Evolutionary conservation across 2,329 filamentous ascomycete genomes (phyloP).

Genomic region (Monosporascus sp.): DNA sequence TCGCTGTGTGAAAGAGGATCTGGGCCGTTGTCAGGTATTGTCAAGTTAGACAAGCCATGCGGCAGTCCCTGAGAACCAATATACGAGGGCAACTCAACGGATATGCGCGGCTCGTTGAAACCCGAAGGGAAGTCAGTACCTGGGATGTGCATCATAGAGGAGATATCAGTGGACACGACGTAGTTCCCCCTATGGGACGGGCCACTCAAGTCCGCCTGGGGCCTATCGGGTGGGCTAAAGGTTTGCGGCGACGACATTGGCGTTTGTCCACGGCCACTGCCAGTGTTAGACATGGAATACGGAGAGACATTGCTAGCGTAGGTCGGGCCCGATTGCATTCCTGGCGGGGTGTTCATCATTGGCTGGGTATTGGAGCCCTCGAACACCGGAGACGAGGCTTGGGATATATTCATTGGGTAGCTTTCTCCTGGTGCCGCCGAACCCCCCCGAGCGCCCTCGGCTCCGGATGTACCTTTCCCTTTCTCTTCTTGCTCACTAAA

Average conservation of each 20-base stretch:
- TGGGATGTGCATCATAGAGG: conserved; percentile 17
- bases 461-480: conserved; percentile 21
- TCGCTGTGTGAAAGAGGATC: conserved; percentile 30
- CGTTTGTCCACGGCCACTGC: conserved; percentile 17
- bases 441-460: conserved; percentile 19
- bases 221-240: conserved; percentile 8
- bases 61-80: conserved; percentile 23
- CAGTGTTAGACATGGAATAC: conserved; percentile 12
- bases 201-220: conserved; percentile 9
- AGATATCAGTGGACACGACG: conserved; percentile 14
- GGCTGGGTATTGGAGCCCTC: conserved; percentile 6
- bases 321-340: conserved; percentile 16
- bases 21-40: conserved; percentile 28
- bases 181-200: conserved; percentile 10
- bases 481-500: conserved; percentile 42
- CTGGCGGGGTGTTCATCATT: conserved; percentile 14
- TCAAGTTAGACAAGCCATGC: conserved; percentile 21
- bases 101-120: conserved; percentile 24
- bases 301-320: conserved; percentile 15
- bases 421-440: conserved; percentile 21
- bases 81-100: conserved; percentile 19
- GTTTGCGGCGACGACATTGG: conserved; percentile 22
- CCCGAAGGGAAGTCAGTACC: conserved; percentile 16
- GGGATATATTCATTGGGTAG: conserved; percentile 4
- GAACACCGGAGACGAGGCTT: conserved; percentile 9